phyloP scores from a whole-genome alignment of 805 yeast species.

The Grigorovia yakushimaensis region DNA sequence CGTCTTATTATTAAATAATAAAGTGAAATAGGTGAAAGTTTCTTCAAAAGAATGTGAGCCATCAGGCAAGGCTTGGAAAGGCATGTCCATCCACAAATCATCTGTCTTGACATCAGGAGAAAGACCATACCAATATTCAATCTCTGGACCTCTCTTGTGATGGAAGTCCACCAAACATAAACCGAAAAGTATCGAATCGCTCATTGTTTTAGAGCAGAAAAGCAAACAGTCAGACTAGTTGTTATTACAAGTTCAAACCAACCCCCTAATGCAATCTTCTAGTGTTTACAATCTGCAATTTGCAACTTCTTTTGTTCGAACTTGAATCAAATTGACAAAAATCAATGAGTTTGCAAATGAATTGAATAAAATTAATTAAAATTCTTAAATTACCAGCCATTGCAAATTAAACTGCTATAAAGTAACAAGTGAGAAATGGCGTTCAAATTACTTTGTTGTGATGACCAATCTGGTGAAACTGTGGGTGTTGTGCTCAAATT shows the following conservation, averaged over 20 bases:
- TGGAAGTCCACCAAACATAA: constrained; percentile 88
- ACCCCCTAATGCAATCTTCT: too few species aligned
- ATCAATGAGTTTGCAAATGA: neutral
- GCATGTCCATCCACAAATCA: constrained; percentile 70
- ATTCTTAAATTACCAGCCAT: neutral
- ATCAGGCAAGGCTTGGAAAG: constrained; percentile 94
- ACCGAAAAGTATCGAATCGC: constrained; percentile 49
- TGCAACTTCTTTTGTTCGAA: too few species aligned
- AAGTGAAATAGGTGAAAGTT: constrained; percentile 82
- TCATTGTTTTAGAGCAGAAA: neutral
- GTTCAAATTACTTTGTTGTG: constrained; percentile 18
- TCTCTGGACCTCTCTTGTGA: constrained; percentile 87
- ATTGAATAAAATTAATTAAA: neutral
- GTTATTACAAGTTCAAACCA: neutral
- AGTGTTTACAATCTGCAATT: too few species aligned
- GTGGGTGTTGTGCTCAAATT: constrained; percentile 45
- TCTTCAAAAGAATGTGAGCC: constrained; percentile 92
- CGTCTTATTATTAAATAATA: constrained; percentile 54
- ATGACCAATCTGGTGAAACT: constrained; percentile 20
- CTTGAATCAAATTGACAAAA: neutral
- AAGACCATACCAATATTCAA: constrained; percentile 73
- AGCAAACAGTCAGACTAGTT: neutral
- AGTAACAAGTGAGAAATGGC: too few species aligned
- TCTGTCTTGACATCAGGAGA: constrained; percentile 28
- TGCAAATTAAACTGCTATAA: too few species aligned